Evolutionary conservation across 2,329 filamentous ascomycete genomes (phyloP), one percentile per base, ranked within the genome.

Genomic region (Microdochium bolleyi): DNA sequence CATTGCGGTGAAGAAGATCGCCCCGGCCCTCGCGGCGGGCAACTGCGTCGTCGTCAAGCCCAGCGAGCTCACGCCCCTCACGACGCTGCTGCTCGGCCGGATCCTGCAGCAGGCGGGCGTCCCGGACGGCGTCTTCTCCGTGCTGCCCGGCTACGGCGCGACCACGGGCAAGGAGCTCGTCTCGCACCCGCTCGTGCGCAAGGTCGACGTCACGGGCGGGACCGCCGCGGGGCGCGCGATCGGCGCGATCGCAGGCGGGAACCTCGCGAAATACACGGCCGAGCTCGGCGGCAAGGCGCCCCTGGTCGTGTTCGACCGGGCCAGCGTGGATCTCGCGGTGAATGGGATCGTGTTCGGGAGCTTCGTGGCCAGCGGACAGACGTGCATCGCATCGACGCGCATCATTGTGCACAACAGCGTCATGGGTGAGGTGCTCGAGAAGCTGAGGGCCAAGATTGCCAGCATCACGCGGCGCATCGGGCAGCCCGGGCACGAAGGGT

Each of bases 201-300:
- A 89, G 72, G 79, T 90, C 53, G 86, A 88, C 58, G 84, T 91
- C 60, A 90, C 87, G 37, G 87, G 87, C 46, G 86, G 85, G n/a
- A 89, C 86, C 22, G 70, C 73, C n/a, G 83, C 86, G 19, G 87
- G 85, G 4, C 76, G 83, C 53, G 78, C 80, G 34, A 87, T 90
- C 61, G 84, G 87, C 57, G 75, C 82, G 46, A 76, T 85, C 41
- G 84, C 80, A 24, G 79, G 82, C 44, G 78, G 75, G 56, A 88
- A 88, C 67, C 69, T 89, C 59, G 84, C 85, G 63, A 80, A 83
- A 60, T 84, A 84, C 59, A 88, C 84, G 37, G 82, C 87, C 24
- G 85, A 89, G 70, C 77, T 89, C 24, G 85, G 85, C 8, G 84
- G 87, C 62, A 88, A 89, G 72, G 82, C 80, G 48, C 85, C 85